Conservation (phyloP, 2,329 filamentous ascomycete genomes). For the Herpotrichia juniperi region DNA sequence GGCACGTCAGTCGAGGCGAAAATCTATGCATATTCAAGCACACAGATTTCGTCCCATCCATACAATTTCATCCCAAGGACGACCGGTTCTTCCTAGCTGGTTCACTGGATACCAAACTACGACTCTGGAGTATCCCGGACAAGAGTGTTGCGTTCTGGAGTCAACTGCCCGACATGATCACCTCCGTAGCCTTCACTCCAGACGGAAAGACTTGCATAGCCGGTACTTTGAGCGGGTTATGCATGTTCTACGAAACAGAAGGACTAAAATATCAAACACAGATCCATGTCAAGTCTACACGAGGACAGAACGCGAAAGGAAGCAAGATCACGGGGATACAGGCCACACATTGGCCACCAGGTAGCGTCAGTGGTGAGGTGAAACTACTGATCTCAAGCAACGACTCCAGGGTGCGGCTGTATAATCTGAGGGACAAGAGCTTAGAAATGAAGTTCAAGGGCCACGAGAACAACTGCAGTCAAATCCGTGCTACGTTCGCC, state of each 20-base stretch:
- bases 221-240: constrained; percentile 82
- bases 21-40: constrained; percentile 95
- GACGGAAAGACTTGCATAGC: constrained; percentile 91
- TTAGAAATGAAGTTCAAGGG: constrained; percentile 91
- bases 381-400: constrained; percentile 93
- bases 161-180: constrained; percentile 84
- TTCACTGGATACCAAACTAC: constrained; percentile 83
- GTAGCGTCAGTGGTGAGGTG: constrained; percentile 67
- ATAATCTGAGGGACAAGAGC: constrained; percentile 83
- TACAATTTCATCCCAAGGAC: constrained; percentile 91
- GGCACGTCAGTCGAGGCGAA: constrained; percentile 85
- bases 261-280: constrained; percentile 83
- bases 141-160: constrained; percentile 86
- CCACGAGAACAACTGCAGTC: constrained; percentile 86
- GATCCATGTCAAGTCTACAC: constrained; percentile 89
- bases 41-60: constrained; percentile 91
- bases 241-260: constrained; percentile 91
- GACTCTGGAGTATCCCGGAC: constrained; percentile 96
- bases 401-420: constrained; percentile 88
- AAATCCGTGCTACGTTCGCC: constrained; percentile 88
- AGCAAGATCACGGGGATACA: constrained; percentile 97
- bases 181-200: constrained; percentile 90
- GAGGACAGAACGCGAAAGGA: constrained; percentile 92
- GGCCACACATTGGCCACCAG: constrained; percentile 66
- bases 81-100: constrained; percentile 97